These are phyloP conservation scores for Penicillium sclerotigenum DNA, from an alignment of 2,329 filamentous ascomycete genomes.

Conservation along the genomic window DNA sequence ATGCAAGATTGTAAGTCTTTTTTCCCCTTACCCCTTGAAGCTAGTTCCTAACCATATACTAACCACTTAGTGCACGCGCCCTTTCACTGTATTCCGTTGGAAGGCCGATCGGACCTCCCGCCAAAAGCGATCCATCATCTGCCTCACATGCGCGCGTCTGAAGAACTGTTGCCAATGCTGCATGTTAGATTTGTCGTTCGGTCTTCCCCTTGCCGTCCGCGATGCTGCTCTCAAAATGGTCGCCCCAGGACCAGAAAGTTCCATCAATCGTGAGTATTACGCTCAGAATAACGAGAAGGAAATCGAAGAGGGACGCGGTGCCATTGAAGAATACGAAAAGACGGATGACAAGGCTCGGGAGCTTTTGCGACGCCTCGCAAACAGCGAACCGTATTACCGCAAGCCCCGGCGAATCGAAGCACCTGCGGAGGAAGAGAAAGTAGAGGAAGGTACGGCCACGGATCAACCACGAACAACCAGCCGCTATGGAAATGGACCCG, in stretches of 20 bases:
- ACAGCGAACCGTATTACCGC: conserved; percentile 92
- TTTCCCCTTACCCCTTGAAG: neutral
- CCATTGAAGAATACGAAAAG: conserved; percentile 88
- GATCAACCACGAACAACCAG: conserved; percentile 44
- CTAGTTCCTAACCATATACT: neutral
- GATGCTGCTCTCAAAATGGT: conserved; percentile 98
- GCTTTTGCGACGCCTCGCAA: conserved; percentile 75
- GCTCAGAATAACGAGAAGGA: conserved; percentile 96
- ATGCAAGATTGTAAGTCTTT: conserved; percentile 61
- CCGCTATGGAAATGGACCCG: conserved; percentile 49
- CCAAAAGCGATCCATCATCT: conserved; percentile 92
- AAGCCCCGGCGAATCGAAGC: conserved; percentile 75
- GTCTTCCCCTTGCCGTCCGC: conserved; percentile 87
- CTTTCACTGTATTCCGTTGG: conserved; percentile 95
- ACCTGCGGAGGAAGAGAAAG: conserved; percentile 42
- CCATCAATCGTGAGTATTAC: conserved; percentile 95
- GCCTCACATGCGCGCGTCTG: conserved; percentile 89
- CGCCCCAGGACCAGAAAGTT: conserved; percentile 84
- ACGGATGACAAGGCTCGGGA: conserved; percentile 96
- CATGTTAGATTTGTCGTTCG: conserved; percentile 96
- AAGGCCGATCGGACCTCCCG: conserved; percentile 86
- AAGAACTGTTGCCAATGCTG: conserved; percentile 99
- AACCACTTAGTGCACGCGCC: conserved; percentile 67
- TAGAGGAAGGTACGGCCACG: conserved; percentile 36
- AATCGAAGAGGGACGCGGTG: conserved; percentile 84